These are phyloP conservation scores for Solanum hybrid DNA, from an alignment of 305 asterid species.

Conservation along the genomic window DNA sequence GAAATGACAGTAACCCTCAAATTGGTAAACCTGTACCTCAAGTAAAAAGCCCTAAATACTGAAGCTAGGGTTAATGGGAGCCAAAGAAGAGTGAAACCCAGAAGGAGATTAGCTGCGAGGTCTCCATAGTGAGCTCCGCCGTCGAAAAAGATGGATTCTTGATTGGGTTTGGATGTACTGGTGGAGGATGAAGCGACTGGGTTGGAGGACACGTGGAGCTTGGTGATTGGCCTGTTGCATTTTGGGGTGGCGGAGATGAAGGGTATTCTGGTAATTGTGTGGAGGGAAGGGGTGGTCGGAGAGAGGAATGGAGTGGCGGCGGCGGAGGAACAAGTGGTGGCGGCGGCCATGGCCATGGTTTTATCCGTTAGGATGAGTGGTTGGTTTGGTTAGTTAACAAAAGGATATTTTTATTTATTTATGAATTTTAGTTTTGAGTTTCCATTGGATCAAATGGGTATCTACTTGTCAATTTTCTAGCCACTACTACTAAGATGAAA, in stretches of 20 bases:
- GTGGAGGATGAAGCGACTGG: conserved; percentile 28
- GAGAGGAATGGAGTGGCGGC: conserved; percentile 23
- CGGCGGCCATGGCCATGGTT: conserved; percentile 25
- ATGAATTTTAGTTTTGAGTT: conserved; percentile 8
- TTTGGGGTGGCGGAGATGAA: conserved; percentile 25
- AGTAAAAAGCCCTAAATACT: conserved; percentile 65
- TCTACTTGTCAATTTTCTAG: conserved; percentile 30
- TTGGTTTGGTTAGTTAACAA: not conserved
- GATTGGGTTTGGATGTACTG: conserved; percentile 27
- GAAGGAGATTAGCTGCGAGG: conserved; percentile 69
- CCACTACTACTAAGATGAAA: conserved; percentile 3
- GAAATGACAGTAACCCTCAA: conserved; percentile 82
- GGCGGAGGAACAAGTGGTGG: conserved; percentile 26
- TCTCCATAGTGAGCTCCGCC: conserved; percentile 99
- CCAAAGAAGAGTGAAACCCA: conserved; percentile 93
- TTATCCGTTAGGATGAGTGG: conserved; percentile 14
- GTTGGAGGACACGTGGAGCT: conserved; percentile 60
- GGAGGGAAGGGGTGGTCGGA: conserved; percentile 16
- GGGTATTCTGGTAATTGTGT: conserved; percentile 13
- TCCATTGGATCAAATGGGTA: conserved; percentile 19
- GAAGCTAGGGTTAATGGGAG: conserved; percentile 82
- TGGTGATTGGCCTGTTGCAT: conserved; percentile 40
- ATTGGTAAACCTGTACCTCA: conserved; percentile 77
- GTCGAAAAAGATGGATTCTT: conserved; percentile 73
- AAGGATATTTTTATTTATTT: not conserved